Base-by-base conservation (phyloP, 768 basidiomycete species). In the Serendipita indica region DNA sequence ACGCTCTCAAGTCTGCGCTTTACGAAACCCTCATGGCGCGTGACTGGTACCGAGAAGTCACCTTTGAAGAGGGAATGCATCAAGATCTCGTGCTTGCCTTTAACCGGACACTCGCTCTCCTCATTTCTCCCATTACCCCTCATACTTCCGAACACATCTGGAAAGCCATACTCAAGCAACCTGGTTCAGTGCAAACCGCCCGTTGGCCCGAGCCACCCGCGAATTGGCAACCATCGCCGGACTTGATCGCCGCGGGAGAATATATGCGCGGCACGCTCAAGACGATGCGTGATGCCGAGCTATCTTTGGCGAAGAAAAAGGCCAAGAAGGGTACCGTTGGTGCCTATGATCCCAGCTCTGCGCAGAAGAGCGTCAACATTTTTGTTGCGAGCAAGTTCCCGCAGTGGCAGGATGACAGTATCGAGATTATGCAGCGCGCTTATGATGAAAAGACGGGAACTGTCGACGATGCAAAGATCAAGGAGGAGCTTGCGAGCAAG, bases 21-120 rank as follows among this genome's bases (percentile, higher is more conserved):
- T 99, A 92, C 77, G 92, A 96, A 66, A 79, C 93, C 63, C 90
- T 97, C 69, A 84, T 80, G 54, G 77, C 82, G 1, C 86, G 96
- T 45, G 93, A 98, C 68, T 92, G 91, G 85, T 98, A 98, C 70
- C 89, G 92, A 60, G 87, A 92, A 68, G 89, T 94, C 56, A 92
- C 88, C 2, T 73, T 79, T 4, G 64, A 67, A 34, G 89, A 91
- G 61, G 89, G 91, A 28, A 96, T 98, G 91, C 93, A 98, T 71
- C 75, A 68, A 52, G 91, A 91, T 61, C 79, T 98, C 45, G 82
- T 94, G 66, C 73, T 80, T 62, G 79, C 82, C 74, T 98, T 86
- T 86, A 83, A 97, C 68, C 80, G 82, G 52, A 71, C 75, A 60
- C 81, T 89, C n/a, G 78, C 86, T 3, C 75, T 98, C 57, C 75